Evolutionary conservation across 371 early-diverging fungal species (phyloP).

Genomic region (Mucor lusitanicus): DNA sequence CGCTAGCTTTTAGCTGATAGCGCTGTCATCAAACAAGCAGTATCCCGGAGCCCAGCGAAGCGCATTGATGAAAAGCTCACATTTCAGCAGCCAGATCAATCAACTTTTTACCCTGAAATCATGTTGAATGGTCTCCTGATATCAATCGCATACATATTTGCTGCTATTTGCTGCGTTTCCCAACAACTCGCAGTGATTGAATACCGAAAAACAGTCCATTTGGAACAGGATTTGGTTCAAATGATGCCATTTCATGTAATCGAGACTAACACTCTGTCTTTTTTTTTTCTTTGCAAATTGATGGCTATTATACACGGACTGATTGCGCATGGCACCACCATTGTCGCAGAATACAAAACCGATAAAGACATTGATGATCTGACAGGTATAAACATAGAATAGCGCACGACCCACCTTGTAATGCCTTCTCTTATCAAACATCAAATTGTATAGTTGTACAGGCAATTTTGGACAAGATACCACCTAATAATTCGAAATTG

Average conservation of each 20-base stretch:
- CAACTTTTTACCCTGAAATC: too few relatives aligned
- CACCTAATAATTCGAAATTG: slow-evolving; percentile 84
- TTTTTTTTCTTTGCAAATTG: not conserved
- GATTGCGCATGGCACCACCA: not conserved
- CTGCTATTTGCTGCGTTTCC: not conserved
- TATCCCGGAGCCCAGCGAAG: too few relatives aligned
- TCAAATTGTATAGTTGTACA: not conserved
- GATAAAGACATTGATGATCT: not conserved
- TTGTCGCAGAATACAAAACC: slow-evolving; percentile 2
- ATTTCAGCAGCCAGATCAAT: too few relatives aligned
- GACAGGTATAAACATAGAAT: not conserved
- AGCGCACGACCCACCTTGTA: not conserved
- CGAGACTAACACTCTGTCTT: not conserved
- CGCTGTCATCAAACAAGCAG: too few relatives aligned
- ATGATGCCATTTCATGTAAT: not conserved
- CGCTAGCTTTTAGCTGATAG: too few relatives aligned
- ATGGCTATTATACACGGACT: slow-evolving; percentile 3
- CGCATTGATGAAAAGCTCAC: too few relatives aligned
- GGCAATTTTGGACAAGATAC: slow-evolving; percentile 22
- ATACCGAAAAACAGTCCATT: not conserved
- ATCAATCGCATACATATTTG: too few relatives aligned
- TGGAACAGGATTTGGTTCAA: not conserved
- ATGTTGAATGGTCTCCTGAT: too few relatives aligned
- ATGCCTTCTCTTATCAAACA: too few relatives aligned
- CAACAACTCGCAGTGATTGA: not conserved